Base-by-base conservation (phyloP, 2,329 filamentous ascomycete species). In the Colletotrichum lupini region DNA sequence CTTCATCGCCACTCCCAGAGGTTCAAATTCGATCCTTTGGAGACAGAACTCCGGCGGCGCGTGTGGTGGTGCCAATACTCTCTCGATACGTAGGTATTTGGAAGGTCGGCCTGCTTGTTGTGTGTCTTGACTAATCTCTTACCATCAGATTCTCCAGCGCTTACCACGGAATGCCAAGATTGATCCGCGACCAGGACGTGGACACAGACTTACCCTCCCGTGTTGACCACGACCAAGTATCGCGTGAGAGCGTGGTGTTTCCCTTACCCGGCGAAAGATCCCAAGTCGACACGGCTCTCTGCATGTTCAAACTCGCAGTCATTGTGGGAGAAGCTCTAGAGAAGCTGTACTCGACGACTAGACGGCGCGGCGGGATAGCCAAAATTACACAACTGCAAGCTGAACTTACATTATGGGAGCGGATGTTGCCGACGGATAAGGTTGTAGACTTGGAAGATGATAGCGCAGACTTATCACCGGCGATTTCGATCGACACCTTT, bases 11-110 rank as follows among this genome's bases (percentile, higher is more conserved):
- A 79, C 64, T 77, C 77, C 2, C 75, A 77, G 26, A 72, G 78
- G 2, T 79, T 79, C 73, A 79, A 76, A 14, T 79, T 78, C 11
- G 75, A 78, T 5, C 77, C 78, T 1, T 69, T 78, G 3, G 77
- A 79, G 32, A 79, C 77, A 1, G 77, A 79, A 19, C 64, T 79
- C 1, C 58, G 78, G 35, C 73, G 77, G 4, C 70, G 77, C 6
- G 73, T 75, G 4, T 79, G 78, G 77, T 79, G 77, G 78, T 78
- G 77, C 6, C 77, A 79, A 26, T 79, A 78, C 56, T 74, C 77
- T 3, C 74, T 79, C 5, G 78, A 79, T 24, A 59, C 73, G 77
- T 79, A 65, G 19, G 77, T 61, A 9, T 22, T 49, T 22, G 19
- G 8, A n/a, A 9, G 1, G 2, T n/a, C 16, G n/a, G 30, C 19